Evolutionary conservation across 345 rosid species (phyloP), one percentile per base, ranked within the genome.

Genomic region (Viola odorata): DNA sequence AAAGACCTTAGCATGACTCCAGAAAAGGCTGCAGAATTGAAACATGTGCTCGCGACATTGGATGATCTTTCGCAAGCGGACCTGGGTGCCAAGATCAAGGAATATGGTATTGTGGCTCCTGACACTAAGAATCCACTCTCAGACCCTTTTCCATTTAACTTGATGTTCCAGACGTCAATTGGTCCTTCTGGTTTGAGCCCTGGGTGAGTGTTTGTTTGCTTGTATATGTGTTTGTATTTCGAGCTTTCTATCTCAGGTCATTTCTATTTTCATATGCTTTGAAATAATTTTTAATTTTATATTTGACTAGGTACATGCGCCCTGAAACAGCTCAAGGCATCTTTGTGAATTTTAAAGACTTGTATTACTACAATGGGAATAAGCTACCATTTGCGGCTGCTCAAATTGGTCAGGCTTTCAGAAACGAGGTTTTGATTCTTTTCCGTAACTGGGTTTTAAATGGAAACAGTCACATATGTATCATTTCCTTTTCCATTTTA

Each of bases 261-360:
- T 23, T 23, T 23, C 32, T 23, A 23, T 0, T 23, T 23, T 23
- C 32, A 23, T 23, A 23, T 23, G 32, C 32, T 23, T 23, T 23
- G 32, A 23, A 23, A 23, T 23, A 23, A 23, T 23, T 23, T 2
- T 23, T 23, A 23, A 23, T 2, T 23, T 23, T 23, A 23, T 23
- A 23, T 23, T 23, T 23, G 32, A 23, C 68, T 78, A 92, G 98
- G 73, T 92, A 77, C 69, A 80, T 92, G 98, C 96, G 96, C 39
- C 97, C 98, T 67, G 98, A 92, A 78, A 92, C 98, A 36, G 98
- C 98, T 0, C 98, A 92, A 80, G 98, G 98, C 58, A 92, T 92
- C 45, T 92, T 92, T 66, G 98, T 92, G 51, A 87, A 92, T 65
- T 92, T 92, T 72, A 87, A 84, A 67, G 91, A 92, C 48, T 60